These are phyloP conservation scores for Aspergillus carbonarius DNA, from an alignment of 2,329 filamentous ascomycete species.

Conservation along the genomic window DNA sequence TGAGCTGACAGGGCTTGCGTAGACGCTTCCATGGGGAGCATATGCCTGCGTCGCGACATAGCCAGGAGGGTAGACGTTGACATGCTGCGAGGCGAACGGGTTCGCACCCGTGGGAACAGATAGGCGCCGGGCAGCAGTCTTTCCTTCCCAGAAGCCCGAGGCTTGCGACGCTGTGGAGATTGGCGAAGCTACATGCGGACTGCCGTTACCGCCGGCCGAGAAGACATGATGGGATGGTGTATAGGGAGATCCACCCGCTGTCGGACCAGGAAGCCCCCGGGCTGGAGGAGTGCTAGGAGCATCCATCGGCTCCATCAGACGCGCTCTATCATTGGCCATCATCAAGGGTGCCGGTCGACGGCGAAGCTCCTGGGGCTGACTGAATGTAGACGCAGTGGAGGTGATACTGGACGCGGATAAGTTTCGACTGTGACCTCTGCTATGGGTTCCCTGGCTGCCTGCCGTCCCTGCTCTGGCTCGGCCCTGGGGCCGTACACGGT, in stretches of 20 bases:
- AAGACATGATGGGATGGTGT: slow-evolving; percentile 76
- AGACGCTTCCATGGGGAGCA: slow-evolving; percentile 59
- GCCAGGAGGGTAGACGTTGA: slow-evolving; percentile 55
- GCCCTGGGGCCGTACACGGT: slow-evolving; percentile 72
- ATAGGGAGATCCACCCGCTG: slow-evolving; percentile 74
- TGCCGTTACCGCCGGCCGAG: slow-evolving; percentile 67
- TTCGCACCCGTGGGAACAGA: slow-evolving; percentile 77
- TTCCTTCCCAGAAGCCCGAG: slow-evolving; percentile 70
- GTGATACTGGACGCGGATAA: slow-evolving; percentile 84
- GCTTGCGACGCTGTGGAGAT: slow-evolving; percentile 66
- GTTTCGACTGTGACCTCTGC: slow-evolving; percentile 78
- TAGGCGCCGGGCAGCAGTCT: slow-evolving; percentile 70
- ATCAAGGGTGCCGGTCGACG: slow-evolving; percentile 77
- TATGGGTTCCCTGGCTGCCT: slow-evolving; percentile 68
- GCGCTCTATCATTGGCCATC: slow-evolving; percentile 67
- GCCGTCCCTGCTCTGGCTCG: slow-evolving; percentile 75
- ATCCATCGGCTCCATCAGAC: slow-evolving; percentile 66
- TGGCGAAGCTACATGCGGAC: slow-evolving; percentile 79
- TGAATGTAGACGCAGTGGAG: slow-evolving; percentile 69
- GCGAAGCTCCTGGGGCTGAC: slow-evolving; percentile 61
- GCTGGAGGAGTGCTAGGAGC: slow-evolving; percentile 63
- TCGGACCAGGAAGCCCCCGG: slow-evolving; percentile 63
- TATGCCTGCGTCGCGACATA: slow-evolving; percentile 57
- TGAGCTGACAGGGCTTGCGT: slow-evolving; percentile 68
- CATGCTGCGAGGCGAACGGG: slow-evolving; percentile 69